These are phyloP conservation scores for Olyra latifolia DNA, from an alignment of 176 grass and related monocot genomes.

Conservation along the genomic window DNA sequence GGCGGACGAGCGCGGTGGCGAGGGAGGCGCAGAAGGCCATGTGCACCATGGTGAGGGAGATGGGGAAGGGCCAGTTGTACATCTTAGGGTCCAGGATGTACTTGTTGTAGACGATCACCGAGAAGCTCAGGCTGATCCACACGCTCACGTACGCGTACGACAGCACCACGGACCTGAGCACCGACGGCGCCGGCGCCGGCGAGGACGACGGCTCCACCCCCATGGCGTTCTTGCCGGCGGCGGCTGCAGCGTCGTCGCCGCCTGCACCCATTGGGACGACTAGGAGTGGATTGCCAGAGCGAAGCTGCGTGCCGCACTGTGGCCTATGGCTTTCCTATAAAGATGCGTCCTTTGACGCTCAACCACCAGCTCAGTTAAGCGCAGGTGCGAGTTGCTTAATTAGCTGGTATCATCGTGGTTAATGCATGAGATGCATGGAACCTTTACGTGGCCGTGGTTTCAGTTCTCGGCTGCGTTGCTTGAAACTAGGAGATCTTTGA, in stretches of 20 bases:
- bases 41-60: conserved; percentile 86
- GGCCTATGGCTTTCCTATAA: too few species aligned
- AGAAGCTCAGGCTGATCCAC: conserved; percentile 86
- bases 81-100: conserved; percentile 90
- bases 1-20: conserved; percentile 55
- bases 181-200: conserved; percentile 9
- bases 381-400: too few species aligned
- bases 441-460: too few species aligned
- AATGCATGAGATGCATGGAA: too few species aligned
- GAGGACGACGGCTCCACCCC: conserved; percentile 5
- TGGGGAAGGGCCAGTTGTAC: conserved; percentile 88
- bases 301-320: too few species aligned
- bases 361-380: too few species aligned
- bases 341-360: too few species aligned
- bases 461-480: too few species aligned
- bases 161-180: conserved; percentile 62
- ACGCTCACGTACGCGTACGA: conserved; percentile 73
- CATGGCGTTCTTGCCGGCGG: neutral
- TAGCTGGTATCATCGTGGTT: too few species aligned
- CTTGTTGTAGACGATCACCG: conserved; percentile 94
- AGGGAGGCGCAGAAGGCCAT: conserved; percentile 79
- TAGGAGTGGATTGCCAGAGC: neutral
- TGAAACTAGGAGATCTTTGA: too few species aligned
- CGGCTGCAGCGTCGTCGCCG: neutral
- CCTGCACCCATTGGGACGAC: conserved; percentile 23